A percentile compares a stretch with the other conserved stretches of the same genome.
Conservation (phyloP, 192 early-diverging fungal genomes). For the Podila clonocystis region DNA sequence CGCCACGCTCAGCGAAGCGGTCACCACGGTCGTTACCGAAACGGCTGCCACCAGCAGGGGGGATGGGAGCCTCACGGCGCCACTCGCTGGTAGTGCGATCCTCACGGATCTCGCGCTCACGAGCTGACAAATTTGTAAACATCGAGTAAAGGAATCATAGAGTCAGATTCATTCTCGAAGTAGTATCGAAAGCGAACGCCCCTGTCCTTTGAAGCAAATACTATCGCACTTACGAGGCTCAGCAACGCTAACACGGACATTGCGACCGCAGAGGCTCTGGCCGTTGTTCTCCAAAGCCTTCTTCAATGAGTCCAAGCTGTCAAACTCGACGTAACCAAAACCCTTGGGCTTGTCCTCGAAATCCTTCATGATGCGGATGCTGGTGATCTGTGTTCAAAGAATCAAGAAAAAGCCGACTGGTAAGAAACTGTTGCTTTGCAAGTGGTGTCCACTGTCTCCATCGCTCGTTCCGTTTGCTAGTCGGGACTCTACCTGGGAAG, state of each 20-base stretch:
- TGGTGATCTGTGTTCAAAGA: constrained; percentile 64
- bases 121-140: constrained; percentile 26
- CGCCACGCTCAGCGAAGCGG: constrained; percentile 53
- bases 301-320: constrained; percentile 83
- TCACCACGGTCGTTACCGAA: constrained; percentile 51
- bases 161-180: not conserved
- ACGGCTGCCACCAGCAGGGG: constrained; percentile 51
- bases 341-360: constrained; percentile 87
- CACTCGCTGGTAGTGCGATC: constrained; percentile 71
- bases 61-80: constrained; percentile 58
- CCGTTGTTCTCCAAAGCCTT: constrained; percentile 76
- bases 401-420: too few relatives aligned
- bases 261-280: constrained; percentile 71
- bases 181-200: not conserved
- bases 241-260: constrained; percentile 88
- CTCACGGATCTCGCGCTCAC: constrained; percentile 61
- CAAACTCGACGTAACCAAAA: constrained; percentile 97
- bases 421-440: too few relatives aligned
- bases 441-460: too few relatives aligned
- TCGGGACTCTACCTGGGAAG: constrained; percentile 63
- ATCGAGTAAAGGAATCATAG: not conserved
- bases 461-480: too few relatives aligned
- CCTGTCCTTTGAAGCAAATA: not conserved
- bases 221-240: constrained; percentile 75
- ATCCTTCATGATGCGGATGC: constrained; percentile 86